Evolutionary conservation across 148 eudicot species (phyloP).

Genomic region (Silene uniflora): DNA sequence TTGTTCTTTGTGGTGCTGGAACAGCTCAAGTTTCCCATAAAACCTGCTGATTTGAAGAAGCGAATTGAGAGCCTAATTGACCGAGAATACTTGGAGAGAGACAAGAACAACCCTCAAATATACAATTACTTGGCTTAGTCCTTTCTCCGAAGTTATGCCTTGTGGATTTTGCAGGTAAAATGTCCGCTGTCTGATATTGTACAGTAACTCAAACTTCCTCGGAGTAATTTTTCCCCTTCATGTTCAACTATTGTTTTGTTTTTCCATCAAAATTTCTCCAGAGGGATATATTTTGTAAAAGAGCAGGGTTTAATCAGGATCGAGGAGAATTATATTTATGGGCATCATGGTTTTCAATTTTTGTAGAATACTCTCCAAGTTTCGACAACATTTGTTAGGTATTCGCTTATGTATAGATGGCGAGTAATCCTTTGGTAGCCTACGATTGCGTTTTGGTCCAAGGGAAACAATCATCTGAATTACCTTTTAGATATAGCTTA

Average conservation of each 20-base stretch:
- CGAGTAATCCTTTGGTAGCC: too few species aligned
- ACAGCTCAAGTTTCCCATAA: slow-evolving; percentile 97
- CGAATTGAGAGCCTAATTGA: slow-evolving; percentile 96
- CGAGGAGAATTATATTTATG: not conserved
- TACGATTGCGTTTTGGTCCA: too few species aligned
- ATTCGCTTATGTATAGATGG: too few species aligned
- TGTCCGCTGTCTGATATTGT: slow-evolving; percentile 23
- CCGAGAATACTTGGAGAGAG: slow-evolving; percentile 91
- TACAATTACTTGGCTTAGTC: slow-evolving; percentile 87
- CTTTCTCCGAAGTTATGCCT: slow-evolving; percentile 11
- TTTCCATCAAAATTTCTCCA: not conserved
- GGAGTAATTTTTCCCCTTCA: slow-evolving; percentile 1
- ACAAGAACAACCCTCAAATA: slow-evolving; percentile 92
- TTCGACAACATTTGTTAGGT: too few species aligned
- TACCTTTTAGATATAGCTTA: too few species aligned
- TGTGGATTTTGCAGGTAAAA: slow-evolving; percentile 22
- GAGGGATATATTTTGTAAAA: slow-evolving; percentile 16
- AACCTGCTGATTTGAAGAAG: slow-evolving; percentile 95
- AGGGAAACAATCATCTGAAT: too few species aligned
- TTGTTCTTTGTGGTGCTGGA: slow-evolving; percentile 20
- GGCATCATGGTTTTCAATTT: not conserved
- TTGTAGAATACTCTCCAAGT: not conserved
- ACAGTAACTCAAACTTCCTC: slow-evolving; percentile 21
- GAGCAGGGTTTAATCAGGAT: slow-evolving; percentile 16
- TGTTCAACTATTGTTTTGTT: slow-evolving; percentile 6